Evolutionary conservation across 306 rosid species (phyloP), one percentile per base, ranked within the genome.

Genomic region (Cucurbita argyrosperma): DNA sequence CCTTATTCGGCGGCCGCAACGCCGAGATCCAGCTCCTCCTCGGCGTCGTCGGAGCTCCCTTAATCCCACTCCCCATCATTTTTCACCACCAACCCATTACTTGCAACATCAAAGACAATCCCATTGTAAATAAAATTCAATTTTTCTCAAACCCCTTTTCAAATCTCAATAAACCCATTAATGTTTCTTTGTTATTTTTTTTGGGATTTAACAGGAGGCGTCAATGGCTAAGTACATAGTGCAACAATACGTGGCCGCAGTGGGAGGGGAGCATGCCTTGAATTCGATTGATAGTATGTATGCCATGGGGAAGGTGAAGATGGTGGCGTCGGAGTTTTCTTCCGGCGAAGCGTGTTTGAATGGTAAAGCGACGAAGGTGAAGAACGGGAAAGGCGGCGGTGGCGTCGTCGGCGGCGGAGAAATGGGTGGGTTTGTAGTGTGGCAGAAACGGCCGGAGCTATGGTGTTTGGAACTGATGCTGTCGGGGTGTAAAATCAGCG

Each of bases 271-370:
- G 38, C 76, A 78, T 8, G 92, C 87, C 15, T 74, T 93, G 85
- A 81, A 84, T 26, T 77, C 89, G 0, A 83, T 90, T 19, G 93
- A 85, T 0, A 93, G 96, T 77, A 88, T 93, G 98, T 93, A 90
- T 56, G 98, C 98, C 0, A 90, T 93, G 93, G 98, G 98, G 59
- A 88, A 90, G 70, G 98, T 93, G 86, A 90, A 77, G 68, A 90
- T 93, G 96, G 86, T 39, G 21, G 83, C 96, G 5, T 79, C 91
- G 4, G 98, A 92, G 83, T 87, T 92, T 74, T 70, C 73, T 1
- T 56, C 80, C 6, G 96, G 96, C 13, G 96, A 90, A 71, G 85
- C 81, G 72, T 42, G 78, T 63, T 74, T 72, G 77, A 83, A 69
- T 40, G 72, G 77, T 42, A 89, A 85, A 79, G 62, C 23, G 79